A percentile compares a stretch with the other conserved stretches of the same genome.
These are phyloP conservation scores for Boletus eberwhitei DNA, from an alignment of 768 basidiomycete genomes.

Conservation along the genomic window DNA sequence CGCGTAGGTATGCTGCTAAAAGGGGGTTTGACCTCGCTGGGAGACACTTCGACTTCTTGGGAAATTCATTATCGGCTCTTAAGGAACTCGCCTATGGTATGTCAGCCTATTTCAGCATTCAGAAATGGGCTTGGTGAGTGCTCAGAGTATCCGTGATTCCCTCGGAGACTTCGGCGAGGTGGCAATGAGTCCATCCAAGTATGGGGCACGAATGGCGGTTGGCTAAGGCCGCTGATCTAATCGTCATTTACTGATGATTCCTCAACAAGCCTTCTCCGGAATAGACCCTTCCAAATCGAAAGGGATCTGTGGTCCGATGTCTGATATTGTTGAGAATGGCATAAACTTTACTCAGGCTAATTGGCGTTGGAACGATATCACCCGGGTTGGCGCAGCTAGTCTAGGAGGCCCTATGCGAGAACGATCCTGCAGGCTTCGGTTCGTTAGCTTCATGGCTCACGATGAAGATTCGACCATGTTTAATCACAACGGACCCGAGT, in stretches of 20 bases:
- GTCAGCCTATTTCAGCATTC: conserved; percentile 57
- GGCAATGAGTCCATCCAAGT: conserved; percentile 65
- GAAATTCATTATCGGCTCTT: conserved; percentile 75
- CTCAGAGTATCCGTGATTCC: conserved; percentile 53
- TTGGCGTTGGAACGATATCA: conserved; percentile 76
- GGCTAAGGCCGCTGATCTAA: neutral
- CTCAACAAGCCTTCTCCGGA: conserved; percentile 71
- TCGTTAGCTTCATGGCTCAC: too few species aligned
- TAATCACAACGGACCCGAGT: too few species aligned
- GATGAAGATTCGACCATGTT: too few species aligned
- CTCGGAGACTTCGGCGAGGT: conserved; percentile 69
- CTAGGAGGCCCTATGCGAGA: conserved; percentile 51
- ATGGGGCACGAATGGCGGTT: conserved; percentile 75
- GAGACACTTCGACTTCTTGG: conserved; percentile 68
- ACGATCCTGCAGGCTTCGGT: conserved; percentile 28
- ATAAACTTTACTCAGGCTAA: conserved; percentile 56
- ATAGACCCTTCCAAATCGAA: conserved; percentile 69
- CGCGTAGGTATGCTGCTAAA: conserved; percentile 60
- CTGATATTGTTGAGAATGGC: conserved; percentile 47
- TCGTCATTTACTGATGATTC: conserved; percentile 5
- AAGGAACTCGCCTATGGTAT: conserved; percentile 81
- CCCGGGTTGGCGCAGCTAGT: conserved; percentile 52
- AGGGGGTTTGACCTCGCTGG: conserved; percentile 69
- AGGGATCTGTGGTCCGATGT: conserved; percentile 60
- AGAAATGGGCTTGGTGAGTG: conserved; percentile 43